Evolutionary conservation across 1,139 yeast species (phyloP).

Genomic region (Nakaseomyces nivariensis): DNA sequence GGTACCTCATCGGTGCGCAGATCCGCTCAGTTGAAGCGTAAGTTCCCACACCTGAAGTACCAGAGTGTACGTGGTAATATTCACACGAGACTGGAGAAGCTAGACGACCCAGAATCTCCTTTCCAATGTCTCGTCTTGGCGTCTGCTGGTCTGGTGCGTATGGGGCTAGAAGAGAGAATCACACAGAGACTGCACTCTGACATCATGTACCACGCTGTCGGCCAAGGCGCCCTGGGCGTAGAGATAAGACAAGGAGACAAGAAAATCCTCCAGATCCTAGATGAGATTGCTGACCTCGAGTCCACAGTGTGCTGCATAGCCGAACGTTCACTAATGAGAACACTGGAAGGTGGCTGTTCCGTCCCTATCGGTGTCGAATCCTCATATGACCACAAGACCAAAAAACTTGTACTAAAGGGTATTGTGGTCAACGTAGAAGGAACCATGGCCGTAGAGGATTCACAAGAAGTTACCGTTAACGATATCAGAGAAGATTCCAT

Average conservation of each 20-base stretch:
- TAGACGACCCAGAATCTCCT: conserved; percentile 50
- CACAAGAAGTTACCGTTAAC: conserved; percentile 18
- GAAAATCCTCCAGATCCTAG: conserved; percentile 47
- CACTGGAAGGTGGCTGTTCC: conserved; percentile 94
- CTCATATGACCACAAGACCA: conserved; percentile 38
- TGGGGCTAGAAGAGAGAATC: conserved; percentile 64
- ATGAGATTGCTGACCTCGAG: conserved; percentile 53
- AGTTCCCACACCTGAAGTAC: conserved; percentile 46
- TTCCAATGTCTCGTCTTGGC: conserved; percentile 79
- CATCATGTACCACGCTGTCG: conserved; percentile 92
- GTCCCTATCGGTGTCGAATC: conserved; percentile 91
- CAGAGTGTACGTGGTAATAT: conserved; percentile 86
- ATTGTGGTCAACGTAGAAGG: conserved; percentile 87
- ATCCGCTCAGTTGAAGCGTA: conserved; percentile 64
- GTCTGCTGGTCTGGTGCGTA: conserved; percentile 78
- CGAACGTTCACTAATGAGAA: conserved; percentile 78
- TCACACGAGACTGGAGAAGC: conserved; percentile 68
- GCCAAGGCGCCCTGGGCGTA: conserved; percentile 93
- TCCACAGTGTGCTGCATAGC: conserved; percentile 78
- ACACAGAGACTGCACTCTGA: conserved; percentile 60
- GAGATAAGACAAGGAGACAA: conserved; percentile 72
- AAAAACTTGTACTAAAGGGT: conserved; percentile 46
- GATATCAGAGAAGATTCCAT: conserved; percentile 51
- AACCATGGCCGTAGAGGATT: conserved; percentile 45
- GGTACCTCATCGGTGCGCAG: conserved; percentile 94